Base-by-base conservation (phyloP, 192 early-diverging fungal genomes). In the Rhizophlyctis rosea region DNA sequence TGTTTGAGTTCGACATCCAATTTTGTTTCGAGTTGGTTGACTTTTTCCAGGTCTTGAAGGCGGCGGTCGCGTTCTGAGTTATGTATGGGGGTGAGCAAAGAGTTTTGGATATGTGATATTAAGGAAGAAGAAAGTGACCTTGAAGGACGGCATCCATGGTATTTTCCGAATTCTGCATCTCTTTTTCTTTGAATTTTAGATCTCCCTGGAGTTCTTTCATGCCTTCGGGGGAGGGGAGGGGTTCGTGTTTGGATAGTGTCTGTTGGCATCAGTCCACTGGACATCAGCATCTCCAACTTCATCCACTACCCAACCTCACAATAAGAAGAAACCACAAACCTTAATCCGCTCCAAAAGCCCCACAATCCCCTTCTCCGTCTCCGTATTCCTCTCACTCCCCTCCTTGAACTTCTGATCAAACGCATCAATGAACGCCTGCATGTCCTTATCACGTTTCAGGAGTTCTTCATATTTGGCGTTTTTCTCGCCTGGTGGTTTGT, bases 381-480 rank as follows among this genome's bases (percentile, higher is more conserved):
- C 54, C 14, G 31, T 48, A 58, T 71, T 82, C 33, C 62, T 47
- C 18, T 62, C 64, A 24, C 50, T 28, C 18, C 62, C 52, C 25
- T 77, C 81, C 27, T 29, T 33, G 35, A 72, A 78, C 30, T 66
- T 54, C 13, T 57, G 52, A 4, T 84, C 79, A 50, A 76, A 84
- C 25, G 34, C 56, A 39, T 84, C 76, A 24, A 86, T 50, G 54
- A 86, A 86, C 3, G 67, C 44, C 58, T 74, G 68, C 84, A 86
- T 86, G 57, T 86, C 84, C 31, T 65, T 27, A 50, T 86, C 84
- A 39, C 76, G 71, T 57, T 81, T 81, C 34, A 81, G 61, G 16
- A 86, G 76, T 61, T 86, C 84, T 50, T 83, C 81, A 61, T 78
- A 86, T 61, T 86, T 86, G 3, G 71, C 69, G 49, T 75, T 68